Conservation (phyloP, 768 basidiomycete species). For the Lentinula sp. region DNA sequence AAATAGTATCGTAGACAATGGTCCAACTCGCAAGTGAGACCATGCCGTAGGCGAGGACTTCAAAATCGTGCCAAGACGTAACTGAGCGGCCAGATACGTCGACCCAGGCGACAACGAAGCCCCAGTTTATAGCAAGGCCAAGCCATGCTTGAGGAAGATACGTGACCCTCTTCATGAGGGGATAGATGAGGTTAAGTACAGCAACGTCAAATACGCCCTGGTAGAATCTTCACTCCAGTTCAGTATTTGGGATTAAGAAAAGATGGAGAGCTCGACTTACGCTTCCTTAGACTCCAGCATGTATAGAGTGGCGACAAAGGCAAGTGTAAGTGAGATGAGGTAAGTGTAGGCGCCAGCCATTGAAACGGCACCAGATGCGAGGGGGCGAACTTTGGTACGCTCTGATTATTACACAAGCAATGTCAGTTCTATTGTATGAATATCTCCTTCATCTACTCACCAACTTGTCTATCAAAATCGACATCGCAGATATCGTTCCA, state of each 20-base stretch:
- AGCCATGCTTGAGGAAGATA: slow-evolving; percentile 24
- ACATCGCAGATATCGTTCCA: slow-evolving; percentile 21
- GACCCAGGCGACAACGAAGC: slow-evolving; percentile 17
- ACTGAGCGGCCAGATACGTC: slow-evolving; percentile 9
- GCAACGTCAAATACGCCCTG: slow-evolving; percentile 15
- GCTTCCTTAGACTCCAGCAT: slow-evolving; percentile 2
- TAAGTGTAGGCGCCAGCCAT: slow-evolving; percentile 13
- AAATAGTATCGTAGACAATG: slow-evolving; percentile 41
- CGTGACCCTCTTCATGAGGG: slow-evolving; percentile 21
- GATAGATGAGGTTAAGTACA: slow-evolving; percentile 17
- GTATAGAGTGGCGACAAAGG: slow-evolving; percentile 8
- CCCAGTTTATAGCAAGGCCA: slow-evolving; percentile 16
- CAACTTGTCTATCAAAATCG: slow-evolving; percentile 20
- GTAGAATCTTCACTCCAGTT: slow-evolving; percentile 6
- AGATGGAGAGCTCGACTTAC: background rate
- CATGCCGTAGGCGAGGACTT: slow-evolving; percentile 3
- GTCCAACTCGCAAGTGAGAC: slow-evolving; percentile 11
- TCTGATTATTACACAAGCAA: slow-evolving; percentile 5
- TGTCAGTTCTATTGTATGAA: background rate
- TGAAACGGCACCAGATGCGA: slow-evolving; percentile 14
- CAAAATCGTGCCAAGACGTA: background rate
- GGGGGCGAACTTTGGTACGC: slow-evolving; percentile 17
- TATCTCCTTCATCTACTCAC: slow-evolving; percentile 6
- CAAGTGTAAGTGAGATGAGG: slow-evolving; percentile 3
- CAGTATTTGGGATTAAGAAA: background rate